These are phyloP conservation scores for Paracoccidioides lutzii DNA, from an alignment of 2,329 filamentous ascomycete genomes.

Conservation along the genomic window DNA sequence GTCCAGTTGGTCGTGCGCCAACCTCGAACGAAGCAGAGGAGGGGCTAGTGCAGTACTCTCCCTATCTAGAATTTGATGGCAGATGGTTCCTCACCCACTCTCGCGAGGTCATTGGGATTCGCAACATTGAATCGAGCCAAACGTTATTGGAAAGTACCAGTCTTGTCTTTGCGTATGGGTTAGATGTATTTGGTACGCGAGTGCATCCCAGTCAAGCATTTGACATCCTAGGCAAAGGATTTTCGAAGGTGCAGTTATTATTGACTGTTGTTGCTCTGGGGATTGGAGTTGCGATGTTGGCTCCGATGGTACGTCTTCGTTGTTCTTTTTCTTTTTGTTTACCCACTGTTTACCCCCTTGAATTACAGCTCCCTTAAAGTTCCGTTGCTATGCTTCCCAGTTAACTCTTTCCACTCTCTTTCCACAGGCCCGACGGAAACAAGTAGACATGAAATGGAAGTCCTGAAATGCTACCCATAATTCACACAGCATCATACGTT, in stretches of 20 bases:
- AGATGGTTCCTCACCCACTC: constrained; percentile 69
- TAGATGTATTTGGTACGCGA: constrained; percentile 78
- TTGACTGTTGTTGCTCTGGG: constrained; percentile 70
- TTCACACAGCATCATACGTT: neutral
- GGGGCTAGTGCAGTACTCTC: constrained; percentile 62
- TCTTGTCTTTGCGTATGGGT: constrained; percentile 72
- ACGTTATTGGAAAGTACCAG: constrained; percentile 85
- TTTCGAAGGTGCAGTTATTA: constrained; percentile 78
- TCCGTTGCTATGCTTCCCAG: neutral
- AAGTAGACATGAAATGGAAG: constrained; percentile 31
- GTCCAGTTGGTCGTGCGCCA: constrained; percentile 73
- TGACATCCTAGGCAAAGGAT: constrained; percentile 83
- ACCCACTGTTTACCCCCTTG: neutral
- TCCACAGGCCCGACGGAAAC: constrained; percentile 36
- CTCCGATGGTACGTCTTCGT: constrained; percentile 60
- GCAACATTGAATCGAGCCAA: constrained; percentile 59
- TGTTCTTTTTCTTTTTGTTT: neutral
- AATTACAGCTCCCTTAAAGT: constrained; percentile 2
- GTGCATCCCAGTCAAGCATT: constrained; percentile 81
- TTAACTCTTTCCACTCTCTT: constrained; percentile 1
- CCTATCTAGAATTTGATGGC: constrained; percentile 71
- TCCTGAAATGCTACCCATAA: neutral
- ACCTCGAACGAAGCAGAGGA: constrained; percentile 70
- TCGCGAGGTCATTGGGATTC: constrained; percentile 65
- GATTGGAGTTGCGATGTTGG: constrained; percentile 62